phyloP scores from a whole-genome alignment of 805 yeast species.

The Torulaspora delbrueckii region DNA sequence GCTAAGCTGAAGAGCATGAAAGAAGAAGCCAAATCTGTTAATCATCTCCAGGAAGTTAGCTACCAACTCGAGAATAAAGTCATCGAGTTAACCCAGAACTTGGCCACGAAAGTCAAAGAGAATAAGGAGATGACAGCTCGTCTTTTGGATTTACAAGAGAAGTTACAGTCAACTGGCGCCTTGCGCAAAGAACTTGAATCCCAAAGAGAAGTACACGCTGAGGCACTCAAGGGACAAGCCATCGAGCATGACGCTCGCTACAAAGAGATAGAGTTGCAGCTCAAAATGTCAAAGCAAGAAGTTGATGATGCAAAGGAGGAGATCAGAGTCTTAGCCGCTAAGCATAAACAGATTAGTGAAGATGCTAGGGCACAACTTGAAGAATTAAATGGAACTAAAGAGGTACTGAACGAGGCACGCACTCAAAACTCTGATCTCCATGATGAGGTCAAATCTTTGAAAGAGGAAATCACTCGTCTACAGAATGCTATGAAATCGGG shows the following conservation, averaged over 20 bases:
- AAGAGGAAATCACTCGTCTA: conserved; percentile 45
- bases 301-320: conserved; percentile 53
- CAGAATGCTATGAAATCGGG: conserved; percentile 36
- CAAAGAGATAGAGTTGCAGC: conserved; percentile 49
- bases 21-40: conserved; percentile 88
- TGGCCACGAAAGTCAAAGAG: conserved; percentile 74
- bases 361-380: conserved; percentile 59
- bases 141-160: conserved; percentile 46
- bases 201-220: conserved; percentile 51
- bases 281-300: conserved; percentile 50
- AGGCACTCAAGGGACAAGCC: conserved; percentile 42
- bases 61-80: conserved; percentile 94
- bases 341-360: conserved; percentile 57
- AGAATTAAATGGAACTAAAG: conserved; percentile 57
- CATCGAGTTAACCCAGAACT: conserved; percentile 85
- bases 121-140: conserved; percentile 66
- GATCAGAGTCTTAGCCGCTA: conserved; percentile 54
- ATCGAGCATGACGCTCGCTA: conserved; percentile 47
- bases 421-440: conserved; percentile 63
- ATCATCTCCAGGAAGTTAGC: conserved; percentile 84
- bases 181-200: conserved; percentile 51
- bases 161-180: conserved; percentile 50
- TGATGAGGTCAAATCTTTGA: conserved; percentile 47
- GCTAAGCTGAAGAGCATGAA: conserved; percentile 58
- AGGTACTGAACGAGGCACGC: conserved; percentile 52